Base-by-base conservation (phyloP, 495 filamentous ascomycete species). In the Penicillium longicatenatum region DNA sequence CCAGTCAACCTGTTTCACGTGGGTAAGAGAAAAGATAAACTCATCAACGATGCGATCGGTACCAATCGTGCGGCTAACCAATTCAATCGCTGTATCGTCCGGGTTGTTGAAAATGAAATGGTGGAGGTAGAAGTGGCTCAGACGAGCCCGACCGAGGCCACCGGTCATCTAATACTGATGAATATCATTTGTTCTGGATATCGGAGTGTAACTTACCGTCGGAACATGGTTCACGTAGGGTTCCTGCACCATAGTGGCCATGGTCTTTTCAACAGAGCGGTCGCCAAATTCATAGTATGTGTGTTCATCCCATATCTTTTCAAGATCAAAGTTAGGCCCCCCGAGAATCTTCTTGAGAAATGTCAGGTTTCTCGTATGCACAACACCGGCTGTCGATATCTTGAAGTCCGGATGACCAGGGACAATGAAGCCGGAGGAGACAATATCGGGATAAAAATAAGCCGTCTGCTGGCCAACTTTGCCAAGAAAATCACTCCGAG, bases 41-140 rank as follows among this genome's bases (percentile, higher is more conserved):
- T 84, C 82, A 52, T 85, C 81, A 1, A 83, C 80, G 0, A 84
- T 67, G 14, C 79, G 69, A 62, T 84, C 80, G 14, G 75, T 74
- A 0, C 82, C 82, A 12, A 83, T 64, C 0, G 89, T 92, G 9
- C 89, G 78, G 33, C 84, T 88, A 6, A 91, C 65, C 2, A 92
- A 76, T 60, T 87, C 82, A 50, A 89, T 71, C 46, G 68, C 68
- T 7, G 84, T 78, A 41, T 84, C 82, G 0, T 69, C 73, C 6
- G 89, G 84, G 50, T 90, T 87, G 46, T 73, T 77, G 14, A 84
- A 84, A 48, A 90, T 86, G 68, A 91, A 92, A 63, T 86, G 82
- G 37, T 87, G 60, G 1, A 69, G 72, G 62, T 92, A 92, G 62
- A 92, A 93, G 12, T 70, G 52, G 0, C 75, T 75, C 11, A 92